Base-by-base conservation (phyloP, 2,329 filamentous ascomycete species). In the Davidsoniella virescens region DNA sequence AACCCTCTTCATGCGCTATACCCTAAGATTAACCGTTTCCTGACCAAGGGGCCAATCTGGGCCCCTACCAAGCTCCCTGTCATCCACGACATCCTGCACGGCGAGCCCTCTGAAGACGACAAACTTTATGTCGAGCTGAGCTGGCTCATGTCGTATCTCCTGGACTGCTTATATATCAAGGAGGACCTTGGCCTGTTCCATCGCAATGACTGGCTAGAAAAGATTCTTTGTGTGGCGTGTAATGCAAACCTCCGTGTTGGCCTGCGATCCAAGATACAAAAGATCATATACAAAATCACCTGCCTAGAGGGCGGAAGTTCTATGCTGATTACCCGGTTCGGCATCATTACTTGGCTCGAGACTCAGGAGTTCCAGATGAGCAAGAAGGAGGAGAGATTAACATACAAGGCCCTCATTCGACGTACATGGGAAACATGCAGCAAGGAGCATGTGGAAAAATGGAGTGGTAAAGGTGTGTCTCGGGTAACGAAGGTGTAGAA, bases 1-100 rank as follows among this genome's bases (percentile, higher is more conserved):
- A 80, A 86, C 54, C 90, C 90, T 0, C 71, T 87, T 14, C 86
- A 94, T 60, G 77, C 76, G 54, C 74, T 95, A 37, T 96, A 94
- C 62, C 76, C 79, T 52, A 94, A 94, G 61, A 68, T 92, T 64
- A 94, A 94, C 67, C 70, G 73, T 5, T 95, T 88, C 62, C 74
- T 96, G 36, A 85, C 85, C 18, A 79, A 79, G 47, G 76, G 79
- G 0, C 88, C 90, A 0, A 64, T 71, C 20, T 96, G 90, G 90
- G 72, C 80, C 10, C 60, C 80, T 16, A 76, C 84, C 53, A 80
- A 78, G 59, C 76, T 92, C 20, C 74, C 92, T 6, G 70, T 90
- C n/a, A 76, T 78, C 20, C 71, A 76, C 56, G 71, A 75, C 55
- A 68, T 82, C 47, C 66, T 81, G 9, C 70, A 76, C 52, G 73